phyloP scores from a whole-genome alignment of 2,329 filamentous ascomycete genomes.

The Torrubiellomyces zombiae region DNA sequence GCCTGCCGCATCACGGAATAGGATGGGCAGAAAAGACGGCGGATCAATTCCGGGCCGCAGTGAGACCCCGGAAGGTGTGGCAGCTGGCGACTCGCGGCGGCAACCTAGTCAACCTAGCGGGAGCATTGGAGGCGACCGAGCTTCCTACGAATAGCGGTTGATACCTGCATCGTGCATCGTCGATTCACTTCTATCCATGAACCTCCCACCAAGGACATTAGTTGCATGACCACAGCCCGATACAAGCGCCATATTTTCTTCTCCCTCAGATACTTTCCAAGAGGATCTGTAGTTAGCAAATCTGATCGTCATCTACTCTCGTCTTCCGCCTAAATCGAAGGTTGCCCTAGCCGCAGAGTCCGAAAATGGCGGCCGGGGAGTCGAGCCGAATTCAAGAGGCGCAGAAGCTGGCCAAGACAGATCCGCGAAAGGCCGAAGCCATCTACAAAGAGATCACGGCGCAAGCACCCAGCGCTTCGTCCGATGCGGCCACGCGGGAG shows the following conservation, averaged over 20 bases:
- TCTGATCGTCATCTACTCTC: background rate
- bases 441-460: conserved; percentile 84
- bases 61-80: conserved; percentile 1
- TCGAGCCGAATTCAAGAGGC: conserved; percentile 68
- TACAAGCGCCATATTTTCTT: too few relatives aligned
- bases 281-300: too few relatives aligned
- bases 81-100: conserved; percentile 10
- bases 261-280: too few relatives aligned
- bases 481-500: conserved; percentile 72
- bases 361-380: conserved; percentile 39
- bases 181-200: background rate
- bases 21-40: conserved; percentile 4
- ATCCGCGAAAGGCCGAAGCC: conserved; percentile 69
- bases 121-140: too few relatives aligned
- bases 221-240: too few relatives aligned
- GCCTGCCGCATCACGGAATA: conserved; percentile 4
- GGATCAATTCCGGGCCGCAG: conserved; percentile 15
- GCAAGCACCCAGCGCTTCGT: conserved; percentile 64
- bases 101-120: conserved; percentile 19
- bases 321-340: conserved; percentile 1
- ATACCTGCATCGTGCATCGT: too few relatives aligned
- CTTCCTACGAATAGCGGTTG: too few relatives aligned
- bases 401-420: conserved; percentile 63
- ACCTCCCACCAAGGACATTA: background rate
- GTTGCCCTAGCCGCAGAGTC: background rate